Evolutionary conservation across 2,329 filamentous ascomycete genomes (phyloP).

Genomic region (Pseudocercospora fijiensis): DNA sequence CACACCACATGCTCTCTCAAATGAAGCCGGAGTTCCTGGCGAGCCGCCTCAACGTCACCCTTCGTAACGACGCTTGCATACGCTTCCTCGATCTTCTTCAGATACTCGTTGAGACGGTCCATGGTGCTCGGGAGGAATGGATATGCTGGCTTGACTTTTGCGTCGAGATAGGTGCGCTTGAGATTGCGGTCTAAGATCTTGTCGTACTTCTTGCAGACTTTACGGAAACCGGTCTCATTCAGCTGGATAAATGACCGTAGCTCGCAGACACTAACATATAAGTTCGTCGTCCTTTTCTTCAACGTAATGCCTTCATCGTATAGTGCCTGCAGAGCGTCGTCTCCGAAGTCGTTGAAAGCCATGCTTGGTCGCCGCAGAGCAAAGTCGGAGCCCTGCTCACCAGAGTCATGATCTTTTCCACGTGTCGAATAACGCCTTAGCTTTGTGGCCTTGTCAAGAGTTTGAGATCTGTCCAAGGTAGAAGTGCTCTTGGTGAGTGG

Average conservation of each 20-base stretch:
- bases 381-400: slow-evolving; percentile 21
- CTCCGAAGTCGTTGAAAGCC: slow-evolving; percentile 74
- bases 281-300: slow-evolving; percentile 83
- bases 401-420: slow-evolving; percentile 25
- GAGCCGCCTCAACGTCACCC: slow-evolving; percentile 73
- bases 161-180: slow-evolving; percentile 71
- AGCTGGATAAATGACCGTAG: slow-evolving; percentile 94
- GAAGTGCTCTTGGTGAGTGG: slow-evolving; percentile 42
- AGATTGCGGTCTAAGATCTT: slow-evolving; percentile 86
- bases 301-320: slow-evolving; percentile 76
- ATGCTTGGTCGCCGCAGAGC: slow-evolving; percentile 58
- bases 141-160: slow-evolving; percentile 72
- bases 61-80: slow-evolving; percentile 82
- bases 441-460: slow-evolving; percentile 20
- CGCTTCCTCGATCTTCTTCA: slow-evolving; percentile 70
- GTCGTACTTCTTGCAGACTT: slow-evolving; percentile 97
- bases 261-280: slow-evolving; percentile 91
- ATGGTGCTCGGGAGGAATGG: slow-evolving; percentile 76
- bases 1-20: slow-evolving; percentile 95
- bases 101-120: slow-evolving; percentile 67
- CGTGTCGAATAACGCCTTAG: slow-evolving; percentile 20
- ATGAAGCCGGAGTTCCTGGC: slow-evolving; percentile 83
- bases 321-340: slow-evolving; percentile 68
- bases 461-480: slow-evolving; percentile 25
- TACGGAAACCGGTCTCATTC: slow-evolving; percentile 93